Evolutionary conservation across 257 asterid genomes (phyloP), one percentile per base, ranked within the genome.

Genomic region (Scutellaria galericulata): DNA sequence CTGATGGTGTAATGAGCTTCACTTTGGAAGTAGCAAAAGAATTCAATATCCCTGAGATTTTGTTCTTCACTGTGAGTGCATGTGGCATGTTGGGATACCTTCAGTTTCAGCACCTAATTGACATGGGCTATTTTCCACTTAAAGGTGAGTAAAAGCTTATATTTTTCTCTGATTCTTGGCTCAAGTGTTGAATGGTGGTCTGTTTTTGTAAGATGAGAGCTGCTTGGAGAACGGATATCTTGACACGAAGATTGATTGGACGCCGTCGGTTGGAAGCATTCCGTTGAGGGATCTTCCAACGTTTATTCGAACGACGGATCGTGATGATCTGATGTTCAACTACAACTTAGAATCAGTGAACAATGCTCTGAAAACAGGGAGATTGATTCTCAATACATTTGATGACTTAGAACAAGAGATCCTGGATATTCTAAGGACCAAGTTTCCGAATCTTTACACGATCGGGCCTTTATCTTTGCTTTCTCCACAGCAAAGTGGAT

Each of bases 1-100:
- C 89, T 0, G 89, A 88, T 68, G 77, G 67, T 3, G 20, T 11
- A 27, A 81, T 82, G 89, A 61, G 69, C 24, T 88, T 84, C 54
- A 75, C 87, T 4, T 45, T 77, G 9, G 67, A 76, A 12, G 87
- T 82, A 3, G 89, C 91, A 2, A 44, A 70, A 57, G 86, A 84
- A 39, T 57, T 86, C 0, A 70, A 79, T 10, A 75, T 88, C 22
- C 91, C 95, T 15, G 79, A 68, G 44, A 72, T 82, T 65, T 10
- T 84, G 14, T 50, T 88, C 20, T 79, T 79, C 71, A 82, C 91
- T 0, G 7, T 75, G 0, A 78, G 87, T 67, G 81, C 86, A 4
- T 79, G 86, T 69, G 81, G 82, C 2, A 51, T 79, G 39, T 35
- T 81, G 79, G 81, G 71, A 1, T 83, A 80, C 20, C 40, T 71